Conservation (phyloP, 768 basidiomycete species). For the Flagelloscypha sp. region DNA sequence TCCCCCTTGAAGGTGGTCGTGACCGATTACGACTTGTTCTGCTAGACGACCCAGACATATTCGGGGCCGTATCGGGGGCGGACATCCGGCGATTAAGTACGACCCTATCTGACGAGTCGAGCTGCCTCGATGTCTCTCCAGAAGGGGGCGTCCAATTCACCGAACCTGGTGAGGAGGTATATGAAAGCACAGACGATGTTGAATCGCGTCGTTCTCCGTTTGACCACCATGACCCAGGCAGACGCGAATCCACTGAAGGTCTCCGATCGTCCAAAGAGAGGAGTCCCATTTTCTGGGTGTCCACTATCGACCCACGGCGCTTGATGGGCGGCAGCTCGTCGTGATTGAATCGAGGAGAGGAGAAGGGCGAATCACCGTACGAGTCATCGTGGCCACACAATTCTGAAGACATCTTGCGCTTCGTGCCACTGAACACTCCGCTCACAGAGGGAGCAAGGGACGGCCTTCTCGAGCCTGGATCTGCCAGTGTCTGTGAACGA, state of each 20-base stretch:
- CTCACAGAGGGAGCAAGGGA: too few species aligned
- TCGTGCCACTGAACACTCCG: slow-evolving; percentile 51
- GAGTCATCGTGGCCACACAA: slow-evolving; percentile 39
- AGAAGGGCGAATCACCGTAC: too few species aligned
- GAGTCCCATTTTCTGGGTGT: slow-evolving; percentile 67
- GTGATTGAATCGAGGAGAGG: too few species aligned
- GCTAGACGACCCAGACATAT: slow-evolving; percentile 34
- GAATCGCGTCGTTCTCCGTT: slow-evolving; percentile 73
- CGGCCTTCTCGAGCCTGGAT: too few species aligned
- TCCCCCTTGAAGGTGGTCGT: slow-evolving; percentile 67
- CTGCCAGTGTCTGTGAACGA: too few species aligned
- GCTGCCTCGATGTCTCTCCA: too few species aligned
- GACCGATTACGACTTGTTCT: slow-evolving; percentile 59
- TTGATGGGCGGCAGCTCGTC: slow-evolving; percentile 65
- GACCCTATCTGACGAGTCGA: too few species aligned
- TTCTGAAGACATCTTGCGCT: slow-evolving; percentile 79
- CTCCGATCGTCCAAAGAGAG: slow-evolving; percentile 73
- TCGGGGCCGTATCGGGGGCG: slow-evolving; percentile 50
- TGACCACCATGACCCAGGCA: slow-evolving; percentile 46
- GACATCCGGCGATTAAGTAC: slow-evolving; percentile 76
- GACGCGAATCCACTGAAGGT: slow-evolving; percentile 63
- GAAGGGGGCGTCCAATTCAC: slow-evolving; percentile 59
- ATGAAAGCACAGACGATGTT: slow-evolving; percentile 60
- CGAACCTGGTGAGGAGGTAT: too few species aligned
- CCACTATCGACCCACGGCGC: slow-evolving; percentile 76